phyloP scores from a whole-genome alignment of 2,329 filamentous ascomycete genomes.

The Epichloe coenophiala region DNA sequence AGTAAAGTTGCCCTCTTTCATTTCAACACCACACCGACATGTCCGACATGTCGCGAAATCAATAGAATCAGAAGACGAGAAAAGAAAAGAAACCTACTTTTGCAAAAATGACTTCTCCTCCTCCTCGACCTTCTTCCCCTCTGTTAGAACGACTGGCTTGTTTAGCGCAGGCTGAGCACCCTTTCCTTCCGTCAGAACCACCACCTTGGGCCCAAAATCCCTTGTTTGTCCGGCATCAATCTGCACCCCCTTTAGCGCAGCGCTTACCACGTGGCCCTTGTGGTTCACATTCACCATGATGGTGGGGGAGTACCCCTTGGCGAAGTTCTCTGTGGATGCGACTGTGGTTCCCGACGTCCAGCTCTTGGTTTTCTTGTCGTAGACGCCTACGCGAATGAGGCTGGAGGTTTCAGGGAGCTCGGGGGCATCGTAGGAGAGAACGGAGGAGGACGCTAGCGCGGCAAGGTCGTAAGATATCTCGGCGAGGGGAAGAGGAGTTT shows the following conservation, averaged over 20 bases:
- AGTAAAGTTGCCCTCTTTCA: conserved; percentile 13
- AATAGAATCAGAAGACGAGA: neutral
- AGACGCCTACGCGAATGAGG: conserved; percentile 46
- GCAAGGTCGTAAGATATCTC: conserved; percentile 40
- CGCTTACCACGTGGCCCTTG: conserved; percentile 33
- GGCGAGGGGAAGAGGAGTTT: conserved; percentile 31
- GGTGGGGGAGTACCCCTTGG: conserved; percentile 44
- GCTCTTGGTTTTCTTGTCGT: conserved; percentile 28
- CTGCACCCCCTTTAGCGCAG: conserved; percentile 38
- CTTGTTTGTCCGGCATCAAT: conserved; percentile 52
- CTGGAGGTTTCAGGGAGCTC: conserved; percentile 30
- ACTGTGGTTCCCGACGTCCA: conserved; percentile 46
- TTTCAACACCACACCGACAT: neutral
- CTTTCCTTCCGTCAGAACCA: conserved; percentile 31
- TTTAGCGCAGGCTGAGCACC: conserved; percentile 48
- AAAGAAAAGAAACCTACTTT: conserved; percentile 35
- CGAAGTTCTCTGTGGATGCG: conserved; percentile 42
- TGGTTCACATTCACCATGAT: conserved; percentile 38
- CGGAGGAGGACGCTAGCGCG: conserved; percentile 28
- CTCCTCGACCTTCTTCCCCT: conserved; percentile 43
- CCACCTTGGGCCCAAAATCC: conserved; percentile 49
- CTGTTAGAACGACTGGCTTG: conserved; percentile 47
- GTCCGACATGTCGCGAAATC: too few relatives aligned
- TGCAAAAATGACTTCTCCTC: conserved; percentile 52
- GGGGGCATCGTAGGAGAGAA: conserved; percentile 43